phyloP scores from a whole-genome alignment of 2,329 filamentous ascomycete genomes.

The Emmonsia crescens region DNA sequence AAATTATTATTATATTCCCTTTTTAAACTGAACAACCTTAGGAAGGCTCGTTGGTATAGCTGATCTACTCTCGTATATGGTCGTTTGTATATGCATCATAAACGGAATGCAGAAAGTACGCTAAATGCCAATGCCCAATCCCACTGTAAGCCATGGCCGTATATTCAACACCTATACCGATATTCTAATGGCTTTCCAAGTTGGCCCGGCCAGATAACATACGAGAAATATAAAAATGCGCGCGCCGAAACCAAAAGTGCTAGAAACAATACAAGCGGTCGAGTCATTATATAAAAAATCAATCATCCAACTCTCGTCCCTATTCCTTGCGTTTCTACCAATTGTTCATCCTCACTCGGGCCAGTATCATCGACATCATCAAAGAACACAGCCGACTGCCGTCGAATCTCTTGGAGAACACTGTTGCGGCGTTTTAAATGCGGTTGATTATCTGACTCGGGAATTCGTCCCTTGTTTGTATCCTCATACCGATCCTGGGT shows the following conservation, averaged over 20 bases:
- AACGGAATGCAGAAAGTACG: not conserved
- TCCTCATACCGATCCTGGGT: not conserved
- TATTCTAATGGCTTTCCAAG: not conserved
- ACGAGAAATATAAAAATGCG: not conserved
- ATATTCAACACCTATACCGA: not conserved
- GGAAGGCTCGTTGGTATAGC: not conserved
- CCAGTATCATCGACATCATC: conserved; percentile 26
- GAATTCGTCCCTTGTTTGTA: conserved; percentile 15
- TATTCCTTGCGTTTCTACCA: not conserved
- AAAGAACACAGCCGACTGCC: conserved; percentile 39
- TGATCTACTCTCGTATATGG: not conserved
- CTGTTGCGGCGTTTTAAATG: conserved; percentile 20
- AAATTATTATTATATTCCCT: not conserved
- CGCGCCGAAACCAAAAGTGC: not conserved
- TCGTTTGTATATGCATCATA: not conserved
- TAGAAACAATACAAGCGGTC: not conserved
- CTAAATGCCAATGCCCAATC: not conserved
- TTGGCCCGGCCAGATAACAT: not conserved
- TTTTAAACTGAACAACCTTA: not conserved
- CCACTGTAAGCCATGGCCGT: not conserved
- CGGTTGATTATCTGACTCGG: conserved; percentile 14
- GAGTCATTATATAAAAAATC: not conserved
- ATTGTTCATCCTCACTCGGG: conserved; percentile 9
- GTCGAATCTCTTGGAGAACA: conserved; percentile 34
- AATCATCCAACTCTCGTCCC: not conserved